Evolutionary conservation across 345 rosid species (phyloP).

Genomic region (Eucalyptus pauciflora): DNA sequence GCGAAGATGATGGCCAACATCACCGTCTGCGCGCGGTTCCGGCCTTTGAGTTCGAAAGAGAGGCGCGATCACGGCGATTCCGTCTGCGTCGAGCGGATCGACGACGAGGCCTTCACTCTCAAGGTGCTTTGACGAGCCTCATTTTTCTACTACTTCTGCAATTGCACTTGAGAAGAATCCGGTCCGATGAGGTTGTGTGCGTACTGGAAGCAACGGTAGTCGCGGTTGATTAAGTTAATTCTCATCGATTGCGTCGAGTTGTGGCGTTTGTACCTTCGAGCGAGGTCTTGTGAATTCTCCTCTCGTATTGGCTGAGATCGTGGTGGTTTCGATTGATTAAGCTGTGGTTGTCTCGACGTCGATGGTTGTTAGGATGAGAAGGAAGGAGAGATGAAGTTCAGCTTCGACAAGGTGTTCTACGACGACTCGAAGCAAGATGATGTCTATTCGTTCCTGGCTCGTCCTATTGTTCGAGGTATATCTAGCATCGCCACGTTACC

Average conservation of each 20-base stretch:
- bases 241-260: background rate
- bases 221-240: too few species aligned
- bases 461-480: slow-evolving; percentile 66
- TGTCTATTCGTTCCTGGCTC: slow-evolving; percentile 62
- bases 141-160: background rate
- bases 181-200: background rate
- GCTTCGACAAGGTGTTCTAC: slow-evolving; percentile 61
- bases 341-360: background rate
- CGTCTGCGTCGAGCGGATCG: slow-evolving; percentile 40
- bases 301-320: too few species aligned
- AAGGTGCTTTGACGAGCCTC: slow-evolving; percentile 20
- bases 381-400: slow-evolving; percentile 56
- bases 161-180: too few species aligned
- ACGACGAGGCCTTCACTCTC: slow-evolving; percentile 38
- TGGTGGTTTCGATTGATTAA: background rate
- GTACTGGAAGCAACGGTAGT: too few species aligned
- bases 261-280: too few species aligned
- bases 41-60: slow-evolving; percentile 71
- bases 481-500: background rate
- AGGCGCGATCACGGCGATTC: slow-evolving; percentile 34
- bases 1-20: slow-evolving; percentile 33
- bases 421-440: slow-evolving; percentile 58
- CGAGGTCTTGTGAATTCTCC: too few species aligned
- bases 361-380: slow-evolving; percentile 48
- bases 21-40: slow-evolving; percentile 72